These are phyloP conservation scores for Colletotrichum sp. DNA, from an alignment of 2,329 filamentous ascomycete species.

Conservation along the genomic window DNA sequence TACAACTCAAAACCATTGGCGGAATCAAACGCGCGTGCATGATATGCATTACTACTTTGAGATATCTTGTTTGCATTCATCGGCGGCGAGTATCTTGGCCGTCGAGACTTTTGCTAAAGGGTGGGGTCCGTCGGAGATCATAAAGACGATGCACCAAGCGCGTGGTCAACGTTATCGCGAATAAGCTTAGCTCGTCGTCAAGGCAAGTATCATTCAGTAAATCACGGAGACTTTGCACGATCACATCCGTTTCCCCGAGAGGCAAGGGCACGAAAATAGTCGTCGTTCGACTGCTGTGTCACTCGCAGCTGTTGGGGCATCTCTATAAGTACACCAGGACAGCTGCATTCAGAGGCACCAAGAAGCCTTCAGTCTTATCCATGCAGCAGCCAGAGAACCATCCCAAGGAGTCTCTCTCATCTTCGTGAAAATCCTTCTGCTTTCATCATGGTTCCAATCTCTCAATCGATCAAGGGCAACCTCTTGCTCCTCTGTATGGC, in stretches of 20 bases:
- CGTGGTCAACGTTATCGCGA: background rate
- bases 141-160: background rate
- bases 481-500: background rate
- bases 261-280: background rate
- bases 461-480: background rate
- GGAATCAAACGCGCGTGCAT: no score
- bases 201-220: background rate
- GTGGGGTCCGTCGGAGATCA: background rate
- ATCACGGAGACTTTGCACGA: background rate
- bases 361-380: background rate
- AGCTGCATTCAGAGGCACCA: background rate
- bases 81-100: background rate
- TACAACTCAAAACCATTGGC: no score
- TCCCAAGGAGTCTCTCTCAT: rapidly evolving
- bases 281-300: background rate
- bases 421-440: background rate
- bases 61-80: background rate
- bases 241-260: background rate
- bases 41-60: no score
- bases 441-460: background rate
- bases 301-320: background rate
- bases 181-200: background rate
- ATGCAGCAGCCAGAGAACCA: background rate
- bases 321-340: background rate
- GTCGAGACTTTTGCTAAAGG: background rate